Conservation (phyloP, 2,329 filamentous ascomycete species). For the Verticillium nubilum region DNA sequence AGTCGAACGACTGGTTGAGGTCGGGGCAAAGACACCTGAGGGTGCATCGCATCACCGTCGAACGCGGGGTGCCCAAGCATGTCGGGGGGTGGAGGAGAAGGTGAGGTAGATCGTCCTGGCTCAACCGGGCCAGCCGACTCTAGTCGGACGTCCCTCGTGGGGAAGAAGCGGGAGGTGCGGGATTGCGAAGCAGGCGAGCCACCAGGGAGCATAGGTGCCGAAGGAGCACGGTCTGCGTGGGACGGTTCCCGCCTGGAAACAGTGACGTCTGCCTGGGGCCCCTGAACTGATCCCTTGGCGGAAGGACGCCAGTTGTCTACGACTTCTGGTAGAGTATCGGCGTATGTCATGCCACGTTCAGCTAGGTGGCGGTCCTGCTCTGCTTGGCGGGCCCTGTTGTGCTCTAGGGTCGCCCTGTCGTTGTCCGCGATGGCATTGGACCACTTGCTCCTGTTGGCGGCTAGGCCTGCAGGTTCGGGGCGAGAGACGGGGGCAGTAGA, state of each 20-base stretch:
- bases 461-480: neutral
- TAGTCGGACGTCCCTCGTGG: conserved; percentile 42
- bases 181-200: conserved; percentile 31
- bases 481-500: neutral
- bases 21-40: conserved; percentile 64
- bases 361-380: conserved; percentile 38
- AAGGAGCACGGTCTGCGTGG: conserved; percentile 20
- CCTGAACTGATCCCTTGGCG: neutral
- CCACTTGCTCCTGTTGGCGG: conserved; percentile 29
- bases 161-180: conserved; percentile 58
- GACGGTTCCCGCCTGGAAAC: conserved; percentile 29
- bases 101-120: conserved; percentile 45
- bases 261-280: conserved; percentile 9
- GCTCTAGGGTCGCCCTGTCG: conserved; percentile 38
- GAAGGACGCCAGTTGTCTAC: conserved; percentile 49
- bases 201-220: neutral
- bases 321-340: conserved; percentile 41
- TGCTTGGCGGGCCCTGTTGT: conserved; percentile 30
- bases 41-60: conserved; percentile 58
- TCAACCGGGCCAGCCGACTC: conserved; percentile 31
- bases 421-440: conserved; percentile 35
- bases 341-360: conserved; percentile 36
- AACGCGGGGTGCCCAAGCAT: conserved; percentile 68
- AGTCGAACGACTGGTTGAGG: conserved; percentile 75
- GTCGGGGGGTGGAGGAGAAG: conserved; percentile 68